phyloP scores from a whole-genome alignment of 2,329 filamentous ascomycete species.

The Diaporthe ilicicola region DNA sequence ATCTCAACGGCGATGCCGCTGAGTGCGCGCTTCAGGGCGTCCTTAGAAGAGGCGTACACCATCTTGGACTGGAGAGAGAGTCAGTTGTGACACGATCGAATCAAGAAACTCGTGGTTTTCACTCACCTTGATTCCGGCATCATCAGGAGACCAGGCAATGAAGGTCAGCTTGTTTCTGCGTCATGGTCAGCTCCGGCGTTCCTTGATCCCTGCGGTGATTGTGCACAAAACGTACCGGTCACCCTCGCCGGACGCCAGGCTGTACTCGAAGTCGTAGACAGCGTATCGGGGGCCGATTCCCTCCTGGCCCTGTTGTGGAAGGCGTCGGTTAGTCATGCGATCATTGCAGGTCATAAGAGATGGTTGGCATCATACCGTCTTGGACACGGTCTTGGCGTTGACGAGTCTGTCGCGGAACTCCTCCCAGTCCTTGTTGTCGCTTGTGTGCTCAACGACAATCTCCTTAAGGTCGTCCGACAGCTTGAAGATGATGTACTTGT shows the following conservation, averaged over 20 bases:
- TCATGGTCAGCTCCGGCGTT: slow-evolving; percentile 35
- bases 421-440: slow-evolving; percentile 73
- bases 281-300: slow-evolving; percentile 80
- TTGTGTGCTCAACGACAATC: slow-evolving; percentile 82
- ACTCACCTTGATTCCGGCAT: slow-evolving; percentile 78
- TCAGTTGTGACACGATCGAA: slow-evolving; percentile 32
- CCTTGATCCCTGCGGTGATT: slow-evolving; percentile 27
- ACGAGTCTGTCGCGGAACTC: slow-evolving; percentile 80
- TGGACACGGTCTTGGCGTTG: slow-evolving; percentile 76
- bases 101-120: slow-evolving; percentile 25
- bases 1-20: slow-evolving; percentile 79
- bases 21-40: slow-evolving; percentile 81
- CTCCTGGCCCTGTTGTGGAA: slow-evolving; percentile 56
- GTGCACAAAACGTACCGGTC: slow-evolving; percentile 60
- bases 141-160: slow-evolving; percentile 83
- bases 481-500: slow-evolving; percentile 91
- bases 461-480: slow-evolving; percentile 83
- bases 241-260: slow-evolving; percentile 75
- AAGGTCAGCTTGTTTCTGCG: slow-evolving; percentile 80
- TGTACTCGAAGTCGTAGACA: slow-evolving; percentile 86
- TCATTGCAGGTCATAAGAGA: slow-evolving; percentile 20
- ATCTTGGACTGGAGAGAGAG: slow-evolving; percentile 74
- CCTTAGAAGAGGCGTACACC: slow-evolving; percentile 90
- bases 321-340: slow-evolving; percentile 23
- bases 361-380: slow-evolving; percentile 59